These are phyloP conservation scores for Paraphaeosphaeria minitans DNA, from an alignment of 2,329 filamentous ascomycete species.

Conservation along the genomic window DNA sequence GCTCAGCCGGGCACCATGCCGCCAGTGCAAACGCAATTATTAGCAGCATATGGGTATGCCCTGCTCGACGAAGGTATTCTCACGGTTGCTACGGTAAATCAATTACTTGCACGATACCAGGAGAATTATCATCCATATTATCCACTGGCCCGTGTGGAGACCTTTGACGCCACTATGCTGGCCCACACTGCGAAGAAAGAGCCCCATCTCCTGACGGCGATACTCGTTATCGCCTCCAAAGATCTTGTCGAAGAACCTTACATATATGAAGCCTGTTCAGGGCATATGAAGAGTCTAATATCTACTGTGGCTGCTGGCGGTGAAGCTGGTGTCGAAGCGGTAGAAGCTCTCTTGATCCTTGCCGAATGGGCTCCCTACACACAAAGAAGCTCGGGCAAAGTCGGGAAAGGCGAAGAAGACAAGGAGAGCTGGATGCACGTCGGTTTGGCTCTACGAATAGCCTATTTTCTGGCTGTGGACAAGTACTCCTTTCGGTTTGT, in stretches of 20 bases:
- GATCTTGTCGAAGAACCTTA: slow-evolving; percentile 68
- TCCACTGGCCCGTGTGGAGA: slow-evolving; percentile 66
- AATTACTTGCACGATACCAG: slow-evolving; percentile 64
- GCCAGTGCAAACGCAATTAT: slow-evolving; percentile 36
- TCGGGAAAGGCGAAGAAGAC: slow-evolving; percentile 75
- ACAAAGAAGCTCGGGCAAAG: slow-evolving; percentile 63
- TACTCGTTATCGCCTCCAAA: slow-evolving; percentile 73
- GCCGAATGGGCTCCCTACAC: slow-evolving; percentile 76
- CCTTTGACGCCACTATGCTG: slow-evolving; percentile 61
- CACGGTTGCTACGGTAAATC: slow-evolving; percentile 54
- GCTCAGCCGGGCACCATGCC: slow-evolving; percentile 12
- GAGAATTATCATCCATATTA: slow-evolving; percentile 73
- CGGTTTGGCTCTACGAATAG: slow-evolving; percentile 70
- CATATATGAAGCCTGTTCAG: slow-evolving; percentile 69
- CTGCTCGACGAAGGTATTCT: slow-evolving; percentile 50
- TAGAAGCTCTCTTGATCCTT: slow-evolving; percentile 71
- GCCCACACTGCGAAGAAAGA: slow-evolving; percentile 64
- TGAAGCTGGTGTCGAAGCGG: slow-evolving; percentile 70
- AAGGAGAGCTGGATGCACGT: slow-evolving; percentile 79
- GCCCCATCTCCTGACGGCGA: slow-evolving; percentile 70
- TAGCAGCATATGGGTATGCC: slow-evolving; percentile 48
- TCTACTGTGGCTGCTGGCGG: slow-evolving; percentile 69
- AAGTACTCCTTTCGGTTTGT: slow-evolving; percentile 69
- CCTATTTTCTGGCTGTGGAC: slow-evolving; percentile 72
- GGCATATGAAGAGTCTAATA: slow-evolving; percentile 72